Conservation (phyloP, 78 protist genomes). For the slime mould (Dictyostelium discoideum) region DNA sequence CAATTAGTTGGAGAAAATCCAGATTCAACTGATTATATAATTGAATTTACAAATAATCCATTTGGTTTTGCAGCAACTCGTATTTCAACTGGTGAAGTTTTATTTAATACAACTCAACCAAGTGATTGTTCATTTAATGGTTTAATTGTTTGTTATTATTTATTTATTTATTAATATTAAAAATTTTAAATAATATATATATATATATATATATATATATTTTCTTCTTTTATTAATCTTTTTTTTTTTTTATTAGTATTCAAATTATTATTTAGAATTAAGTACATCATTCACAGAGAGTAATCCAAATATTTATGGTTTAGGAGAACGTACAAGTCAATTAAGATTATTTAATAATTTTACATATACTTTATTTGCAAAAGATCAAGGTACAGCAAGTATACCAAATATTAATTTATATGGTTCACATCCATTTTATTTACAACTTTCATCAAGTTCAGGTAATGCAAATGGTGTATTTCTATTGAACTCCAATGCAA, state of each 20-base stretch:
- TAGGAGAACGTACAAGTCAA: slow-evolving; percentile 84
- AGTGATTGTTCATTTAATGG: slow-evolving; percentile 56
- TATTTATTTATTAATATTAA: no score
- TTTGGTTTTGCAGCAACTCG: slow-evolving; percentile 45
- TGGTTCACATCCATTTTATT: slow-evolving; percentile 91
- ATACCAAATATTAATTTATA: slow-evolving; percentile 74
- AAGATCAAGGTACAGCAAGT: slow-evolving; percentile 75
- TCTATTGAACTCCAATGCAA: slow-evolving; percentile 77
- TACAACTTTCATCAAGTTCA: slow-evolving; percentile 9
- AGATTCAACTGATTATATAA: background rate
- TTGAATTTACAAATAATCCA: background rate
- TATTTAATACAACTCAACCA: slow-evolving; percentile 51
- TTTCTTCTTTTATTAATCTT: background rate
- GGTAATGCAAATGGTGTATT: slow-evolving; percentile 87
- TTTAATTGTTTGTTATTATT: slow-evolving; percentile 39
- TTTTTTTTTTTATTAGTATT: slow-evolving; percentile 20
- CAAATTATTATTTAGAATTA: slow-evolving; percentile 74
- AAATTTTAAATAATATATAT: background rate
- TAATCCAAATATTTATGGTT: slow-evolving; percentile 79
- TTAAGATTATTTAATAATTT: slow-evolving; percentile 45
- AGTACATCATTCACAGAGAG: slow-evolving; percentile 22
- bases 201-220: background rate
- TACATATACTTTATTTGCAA: slow-evolving; percentile 67
- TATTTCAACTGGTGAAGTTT: slow-evolving; percentile 28
- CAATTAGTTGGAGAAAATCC: slow-evolving; percentile 1